These are phyloP conservation scores for Colletotrichum agaves DNA, from an alignment of 2,329 filamentous ascomycete species.

Conservation along the genomic window DNA sequence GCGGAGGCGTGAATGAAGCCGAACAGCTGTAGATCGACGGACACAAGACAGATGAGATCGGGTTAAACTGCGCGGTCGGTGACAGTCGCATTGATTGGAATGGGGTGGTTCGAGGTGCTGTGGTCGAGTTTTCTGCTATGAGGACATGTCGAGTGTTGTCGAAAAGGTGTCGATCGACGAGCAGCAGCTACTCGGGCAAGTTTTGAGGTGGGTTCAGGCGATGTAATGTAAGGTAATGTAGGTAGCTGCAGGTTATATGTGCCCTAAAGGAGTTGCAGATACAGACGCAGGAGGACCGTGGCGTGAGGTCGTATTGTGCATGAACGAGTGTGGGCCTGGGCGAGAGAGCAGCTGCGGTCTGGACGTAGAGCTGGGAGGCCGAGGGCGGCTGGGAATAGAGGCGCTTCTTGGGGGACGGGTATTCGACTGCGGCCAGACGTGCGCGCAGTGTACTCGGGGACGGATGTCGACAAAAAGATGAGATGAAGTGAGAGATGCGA, in stretches of 20 bases:
- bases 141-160: slow-evolving; percentile 24
- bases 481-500: slow-evolving; percentile 6
- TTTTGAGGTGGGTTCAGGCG: slow-evolving; percentile 24
- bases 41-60: background rate
- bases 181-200: slow-evolving; percentile 2
- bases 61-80: slow-evolving; percentile 2
- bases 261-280: slow-evolving; percentile 45
- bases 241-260: slow-evolving; percentile 41
- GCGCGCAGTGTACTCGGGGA: background rate
- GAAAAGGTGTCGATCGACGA: slow-evolving; percentile 19
- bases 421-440: background rate
- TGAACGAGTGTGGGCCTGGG: slow-evolving; percentile 46
- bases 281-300: slow-evolving; percentile 35
- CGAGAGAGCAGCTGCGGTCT: slow-evolving; percentile 20
- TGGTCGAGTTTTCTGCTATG: slow-evolving; percentile 18
- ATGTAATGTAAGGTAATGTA: slow-evolving; percentile 36
- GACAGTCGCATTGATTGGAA: slow-evolving; percentile 12
- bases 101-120: slow-evolving; percentile 19
- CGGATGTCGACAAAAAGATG: background rate
- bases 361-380: slow-evolving; percentile 20
- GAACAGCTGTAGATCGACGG: background rate
- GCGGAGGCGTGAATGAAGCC: slow-evolving; percentile 15
- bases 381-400: slow-evolving; percentile 23
- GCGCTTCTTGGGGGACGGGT: slow-evolving; percentile 11
- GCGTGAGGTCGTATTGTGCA: slow-evolving; percentile 44